Evolutionary conservation across 2,329 filamentous ascomycete species (phyloP), one percentile per base, ranked within the genome.

Genomic region (Chrysosporium keratinophilum): DNA sequence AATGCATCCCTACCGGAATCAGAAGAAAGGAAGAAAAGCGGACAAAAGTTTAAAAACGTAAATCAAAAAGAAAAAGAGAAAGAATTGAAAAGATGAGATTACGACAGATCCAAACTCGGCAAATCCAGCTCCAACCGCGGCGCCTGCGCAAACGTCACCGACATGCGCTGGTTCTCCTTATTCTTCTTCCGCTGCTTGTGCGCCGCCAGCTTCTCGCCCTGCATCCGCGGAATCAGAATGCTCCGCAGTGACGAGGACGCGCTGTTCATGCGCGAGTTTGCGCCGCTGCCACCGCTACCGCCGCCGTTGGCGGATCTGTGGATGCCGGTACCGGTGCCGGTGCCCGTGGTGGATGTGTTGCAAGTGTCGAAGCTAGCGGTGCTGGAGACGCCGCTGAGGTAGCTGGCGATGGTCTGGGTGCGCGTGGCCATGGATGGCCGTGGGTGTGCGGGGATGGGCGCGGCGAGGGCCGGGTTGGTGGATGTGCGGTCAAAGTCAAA

Each of bases 361-460:
- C 47, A 50, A 2, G 41, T 44, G 34, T 50, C 45, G 19, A 43
- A 19, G 47, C 47, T 54, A 4, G 23, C 33, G 33, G 17, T 40
- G 47, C 46, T 45, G n/a, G 47, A 50, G 20, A 50, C n/a, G 33
- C 43, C 47, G 40, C 52, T 54, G 17, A 43, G 45, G 23, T 40
- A 45, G 33, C 45, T 54, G 5, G 33, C 31, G 17, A n/a, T 40
- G 31, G 45, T 49, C 19, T 43, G 35, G 7, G 39, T 35, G 20
- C 54, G 54, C 1, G 31, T 33, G 17, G 52, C 15, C 9, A 42
- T 34, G 14, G 55, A n/a, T n/a, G n/a, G 55, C 12, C 51, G 55
- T 15, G 55, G 55, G 17, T 54, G 51, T 15, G 48, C 20, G n/a
- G 55, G 28, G 19, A 52, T 40, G 19, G 55, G 54, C 3, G 35